Evolutionary conservation across 139 green algal species (phyloP).

Genomic region (Cymbomonas tetramitiformis): DNA sequence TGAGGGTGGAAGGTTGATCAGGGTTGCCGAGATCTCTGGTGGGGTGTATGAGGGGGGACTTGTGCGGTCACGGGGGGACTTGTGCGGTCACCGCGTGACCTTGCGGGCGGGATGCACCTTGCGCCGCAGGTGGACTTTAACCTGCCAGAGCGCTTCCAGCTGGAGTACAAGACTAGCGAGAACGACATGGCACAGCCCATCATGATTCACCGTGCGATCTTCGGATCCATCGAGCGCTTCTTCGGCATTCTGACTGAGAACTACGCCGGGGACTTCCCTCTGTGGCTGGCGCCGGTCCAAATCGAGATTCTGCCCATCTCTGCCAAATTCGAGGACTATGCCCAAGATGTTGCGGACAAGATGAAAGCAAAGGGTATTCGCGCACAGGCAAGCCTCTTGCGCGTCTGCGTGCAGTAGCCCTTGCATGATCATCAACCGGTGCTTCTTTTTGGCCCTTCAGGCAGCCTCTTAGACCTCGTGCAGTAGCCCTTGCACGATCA

Average conservation of each 20-base stretch:
- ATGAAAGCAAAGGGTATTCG: conserved; percentile 45
- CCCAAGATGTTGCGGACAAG: conserved; percentile 36
- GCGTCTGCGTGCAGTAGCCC: conserved; percentile 8
- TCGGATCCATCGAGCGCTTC: conserved; percentile 81
- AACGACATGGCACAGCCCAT: conserved; percentile 64
- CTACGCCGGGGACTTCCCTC: conserved; percentile 77
- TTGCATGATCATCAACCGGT: not conserved
- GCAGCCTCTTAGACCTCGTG: too few relatives aligned
- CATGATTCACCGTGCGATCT: conserved; percentile 95
- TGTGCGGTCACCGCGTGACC: too few relatives aligned
- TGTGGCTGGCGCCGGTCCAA: conserved; percentile 84
- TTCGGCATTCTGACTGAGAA: conserved; percentile 96
- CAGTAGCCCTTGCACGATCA: too few relatives aligned
- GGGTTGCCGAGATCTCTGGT: too few relatives aligned
- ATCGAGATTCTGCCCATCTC: conserved; percentile 65
- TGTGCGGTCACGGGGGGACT: too few relatives aligned
- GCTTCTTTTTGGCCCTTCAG: too few relatives aligned
- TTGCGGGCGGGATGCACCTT: too few relatives aligned
- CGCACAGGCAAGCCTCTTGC: too few relatives aligned
- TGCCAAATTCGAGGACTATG: conserved; percentile 44
- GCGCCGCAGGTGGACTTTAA: conserved; percentile 99
- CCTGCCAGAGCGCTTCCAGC: conserved; percentile 80
- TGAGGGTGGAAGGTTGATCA: too few relatives aligned
- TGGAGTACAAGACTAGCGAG: conserved; percentile 66
- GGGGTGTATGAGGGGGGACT: too few relatives aligned